phyloP scores from a whole-genome alignment of 2,329 filamentous ascomycete genomes.

The Sphaerulina vaccinii region DNA sequence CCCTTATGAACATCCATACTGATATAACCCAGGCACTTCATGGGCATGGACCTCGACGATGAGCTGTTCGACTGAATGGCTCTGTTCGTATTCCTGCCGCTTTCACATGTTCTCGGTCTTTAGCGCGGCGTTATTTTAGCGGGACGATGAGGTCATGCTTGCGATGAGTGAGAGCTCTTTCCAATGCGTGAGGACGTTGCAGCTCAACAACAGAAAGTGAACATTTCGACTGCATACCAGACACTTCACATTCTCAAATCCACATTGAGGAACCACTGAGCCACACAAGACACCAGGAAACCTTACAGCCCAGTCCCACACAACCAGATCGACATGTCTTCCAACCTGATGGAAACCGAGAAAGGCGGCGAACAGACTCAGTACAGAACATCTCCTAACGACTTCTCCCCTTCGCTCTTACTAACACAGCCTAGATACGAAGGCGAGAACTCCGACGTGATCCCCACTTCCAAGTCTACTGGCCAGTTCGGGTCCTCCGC shows the following conservation, averaged over 20 bases:
- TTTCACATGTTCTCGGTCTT: constrained; percentile 19
- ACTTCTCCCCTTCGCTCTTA: neutral
- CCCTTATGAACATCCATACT: constrained; percentile 8
- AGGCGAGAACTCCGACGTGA: constrained; percentile 51
- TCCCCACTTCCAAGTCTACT: constrained; percentile 53
- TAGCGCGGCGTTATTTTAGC: constrained; percentile 33
- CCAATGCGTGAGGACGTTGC: constrained; percentile 10
- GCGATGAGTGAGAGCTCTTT: constrained; percentile 5
- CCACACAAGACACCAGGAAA: neutral
- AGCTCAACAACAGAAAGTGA: constrained; percentile 12
- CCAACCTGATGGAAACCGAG: constrained; percentile 58
- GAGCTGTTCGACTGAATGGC: constrained; percentile 41
- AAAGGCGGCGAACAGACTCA: constrained; percentile 61
- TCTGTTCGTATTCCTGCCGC: neutral
- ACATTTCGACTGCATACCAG: constrained; percentile 5
- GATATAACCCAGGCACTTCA: constrained; percentile 52
- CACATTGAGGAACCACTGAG: constrained; percentile 1
- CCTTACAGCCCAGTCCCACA: neutral
- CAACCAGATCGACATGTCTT: constrained; percentile 44
- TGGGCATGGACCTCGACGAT: constrained; percentile 71
- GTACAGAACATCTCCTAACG: constrained; percentile 44
- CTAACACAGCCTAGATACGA: constrained; percentile 55
- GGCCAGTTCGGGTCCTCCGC: constrained; percentile 52
- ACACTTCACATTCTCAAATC: neutral
- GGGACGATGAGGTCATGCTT: constrained; percentile 14